Evolutionary conservation across 768 basidiomycete species (phyloP), one percentile per base, ranked within the genome.

Genomic region (Phylloporus sp.): DNA sequence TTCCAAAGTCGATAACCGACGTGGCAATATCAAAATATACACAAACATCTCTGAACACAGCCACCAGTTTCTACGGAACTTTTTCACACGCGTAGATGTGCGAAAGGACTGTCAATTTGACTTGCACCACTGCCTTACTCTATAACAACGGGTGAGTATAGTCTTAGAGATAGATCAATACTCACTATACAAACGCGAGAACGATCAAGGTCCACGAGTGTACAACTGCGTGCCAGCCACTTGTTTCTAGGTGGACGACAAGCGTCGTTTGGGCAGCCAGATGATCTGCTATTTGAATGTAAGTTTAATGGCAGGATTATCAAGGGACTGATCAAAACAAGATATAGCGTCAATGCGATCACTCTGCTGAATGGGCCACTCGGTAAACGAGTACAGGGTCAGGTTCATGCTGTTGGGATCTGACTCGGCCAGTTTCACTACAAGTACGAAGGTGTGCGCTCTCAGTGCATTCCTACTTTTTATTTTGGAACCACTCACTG

Each of bases 11-110:
- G n/a, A 34, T 51, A 36, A 56, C 53, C 50, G 66, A 68, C 66
- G 66, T 67, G 66, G 62, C 66, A 60, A 47, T 50, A 57, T 35
- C 58, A 58, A 68, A 66, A 67, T 18, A 67, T 42, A 35, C 34
- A 41, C 62, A 68, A 68, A 66, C 4, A 67, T 7, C 1, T 2
- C 0, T 0, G 1, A 50, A 23, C 62, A 65, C 50, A 52, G 62
- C 62, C 62, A 61, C 55, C 27, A 27, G n/a, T n/a, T n/a, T n/a
- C n/a, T n/a, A 6, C 23, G 15, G 41, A 28, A 18, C n/a, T 0
- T 20, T 22, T 38, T 6, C 18, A 38, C 36, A 6, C 18, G 20
- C n/a, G 11, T 38, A n/a, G 15, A 41, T 32, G 31, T 15, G 6
- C 31, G n/a, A 32, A 11, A 10, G 1, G 13, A 34, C 16, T 15